phyloP scores from a whole-genome alignment of 2,329 filamentous ascomycete genomes.

The Xylariaceae sp. region DNA sequence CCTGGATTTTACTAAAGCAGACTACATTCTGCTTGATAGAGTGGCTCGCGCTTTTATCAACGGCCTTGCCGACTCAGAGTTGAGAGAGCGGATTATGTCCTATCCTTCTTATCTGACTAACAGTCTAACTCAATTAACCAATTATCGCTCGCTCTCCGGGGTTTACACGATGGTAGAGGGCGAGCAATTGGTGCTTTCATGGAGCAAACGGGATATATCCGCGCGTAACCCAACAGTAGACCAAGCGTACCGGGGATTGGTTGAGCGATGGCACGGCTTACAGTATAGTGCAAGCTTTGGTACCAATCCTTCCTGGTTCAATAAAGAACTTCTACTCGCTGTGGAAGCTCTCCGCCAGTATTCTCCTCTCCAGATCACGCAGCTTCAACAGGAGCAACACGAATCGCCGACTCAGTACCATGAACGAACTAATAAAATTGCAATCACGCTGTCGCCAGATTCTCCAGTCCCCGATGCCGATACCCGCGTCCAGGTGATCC shows the following conservation, averaged over 20 bases:
- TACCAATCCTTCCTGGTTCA: constrained; percentile 44
- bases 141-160: constrained; percentile 47
- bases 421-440: constrained; percentile 37
- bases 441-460: constrained; percentile 31
- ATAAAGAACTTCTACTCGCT: constrained; percentile 46
- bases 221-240: constrained; percentile 33
- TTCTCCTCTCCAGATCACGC: constrained; percentile 47
- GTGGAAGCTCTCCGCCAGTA: constrained; percentile 47
- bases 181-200: constrained; percentile 46
- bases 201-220: constrained; percentile 32
- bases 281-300: constrained; percentile 38
- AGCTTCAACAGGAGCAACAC: constrained; percentile 48
- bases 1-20: constrained; percentile 37
- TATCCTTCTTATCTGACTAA: constrained; percentile 44
- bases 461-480: constrained; percentile 19
- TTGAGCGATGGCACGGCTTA: constrained; percentile 44
- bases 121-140: constrained; percentile 23
- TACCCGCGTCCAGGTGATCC: constrained; percentile 23
- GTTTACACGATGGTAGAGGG: constrained; percentile 52
- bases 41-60: constrained; percentile 49
- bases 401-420: constrained; percentile 49
- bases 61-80: constrained; percentile 44
- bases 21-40: constrained; percentile 46
- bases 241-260: constrained; percentile 31
- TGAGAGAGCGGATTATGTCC: constrained; percentile 41